Percentiles rank a stretch among this genome's conserved stretches.
phyloP scores from a whole-genome alignment of 352 stramenopile genomes.

The Thalassiosira sp. region DNA sequence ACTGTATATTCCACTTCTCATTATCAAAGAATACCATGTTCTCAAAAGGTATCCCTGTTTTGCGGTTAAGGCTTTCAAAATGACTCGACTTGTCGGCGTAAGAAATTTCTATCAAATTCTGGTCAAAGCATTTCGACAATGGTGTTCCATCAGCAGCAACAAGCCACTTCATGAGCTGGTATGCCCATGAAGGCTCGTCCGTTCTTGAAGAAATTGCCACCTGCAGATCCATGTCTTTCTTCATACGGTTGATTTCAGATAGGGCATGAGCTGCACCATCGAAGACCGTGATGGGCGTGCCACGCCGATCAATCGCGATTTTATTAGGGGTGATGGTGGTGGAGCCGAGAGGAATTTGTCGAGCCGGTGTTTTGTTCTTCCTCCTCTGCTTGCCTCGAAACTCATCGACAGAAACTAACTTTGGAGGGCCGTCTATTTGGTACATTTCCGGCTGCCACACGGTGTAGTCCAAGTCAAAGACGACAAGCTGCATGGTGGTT shows the following conservation, averaged over 20 bases:
- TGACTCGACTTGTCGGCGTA: conserved; percentile 61
- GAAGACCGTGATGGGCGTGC: conserved; percentile 66
- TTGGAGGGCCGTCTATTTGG: conserved; percentile 58
- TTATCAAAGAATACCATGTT: conserved; percentile 81
- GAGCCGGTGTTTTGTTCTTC: conserved; percentile 20
- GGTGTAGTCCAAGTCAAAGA: conserved; percentile 70
- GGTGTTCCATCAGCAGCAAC: conserved; percentile 38
- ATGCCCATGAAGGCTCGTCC: conserved; percentile 66
- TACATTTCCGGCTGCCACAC: conserved; percentile 80
- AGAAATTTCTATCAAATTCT: conserved; percentile 66
- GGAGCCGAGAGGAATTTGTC: conserved; percentile 32
- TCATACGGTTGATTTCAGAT: conserved; percentile 61
- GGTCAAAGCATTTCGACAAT: conserved; percentile 42
- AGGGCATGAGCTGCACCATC: conserved; percentile 65
- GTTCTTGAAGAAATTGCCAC: conserved; percentile 67
- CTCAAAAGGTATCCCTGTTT: conserved; percentile 64
- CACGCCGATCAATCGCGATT: conserved; percentile 53
- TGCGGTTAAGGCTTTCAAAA: conserved; percentile 64
- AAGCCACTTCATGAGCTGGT: conserved; percentile 62
- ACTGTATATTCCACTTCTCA: conserved; percentile 66
- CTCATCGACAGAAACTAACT: conserved; percentile 34
- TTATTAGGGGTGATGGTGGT: conserved; percentile 48
- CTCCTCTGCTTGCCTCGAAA: conserved; percentile 35
- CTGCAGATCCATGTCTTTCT: conserved; percentile 45
- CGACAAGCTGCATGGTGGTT: conserved; percentile 45